These are phyloP conservation scores for Pulveroboletus ravenelii DNA, from an alignment of 768 basidiomycete species.

Conservation along the genomic window DNA sequence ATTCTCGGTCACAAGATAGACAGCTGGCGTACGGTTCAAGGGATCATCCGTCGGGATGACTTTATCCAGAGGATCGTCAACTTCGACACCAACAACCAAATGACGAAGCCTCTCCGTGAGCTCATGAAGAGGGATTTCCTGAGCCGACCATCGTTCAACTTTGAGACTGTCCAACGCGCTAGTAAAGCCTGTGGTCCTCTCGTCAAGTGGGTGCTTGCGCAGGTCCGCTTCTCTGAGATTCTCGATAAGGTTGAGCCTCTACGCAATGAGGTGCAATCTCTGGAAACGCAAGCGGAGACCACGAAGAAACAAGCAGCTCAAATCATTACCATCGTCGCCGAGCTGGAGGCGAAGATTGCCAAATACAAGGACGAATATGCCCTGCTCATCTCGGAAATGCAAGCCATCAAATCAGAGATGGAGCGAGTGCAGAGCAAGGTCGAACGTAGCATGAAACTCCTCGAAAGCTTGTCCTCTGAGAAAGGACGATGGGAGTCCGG, in stretches of 20 bases:
- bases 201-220: conserved; percentile 97
- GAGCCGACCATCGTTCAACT: conserved; percentile 86
- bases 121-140: conserved; percentile 92
- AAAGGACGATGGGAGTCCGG: conserved; percentile 91
- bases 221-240: conserved; percentile 96
- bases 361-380: conserved; percentile 98
- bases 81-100: conserved; percentile 87
- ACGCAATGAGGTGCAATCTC: conserved; percentile 89
- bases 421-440: conserved; percentile 96
- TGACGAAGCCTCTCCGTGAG: conserved; percentile 87
- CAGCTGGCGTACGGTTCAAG: conserved; percentile 92
- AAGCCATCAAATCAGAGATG: conserved; percentile 97
- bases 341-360: conserved; percentile 88
- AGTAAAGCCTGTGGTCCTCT: conserved; percentile 97
- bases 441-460: conserved; percentile 90
- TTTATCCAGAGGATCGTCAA: conserved; percentile 95
- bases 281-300: conserved; percentile 90
- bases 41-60: conserved; percentile 92
- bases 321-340: conserved; percentile 88
- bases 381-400: conserved; percentile 90
- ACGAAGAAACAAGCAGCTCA: conserved; percentile 90
- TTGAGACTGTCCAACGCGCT: conserved; percentile 91
- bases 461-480: conserved; percentile 94
- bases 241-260: conserved; percentile 95
- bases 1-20: conserved; percentile 96